A percentile compares a stretch with the other conserved stretches of the same genome.
Evolutionary conservation across 768 basidiomycete genomes (phyloP).

Genomic region (Russula ochroleuca): DNA sequence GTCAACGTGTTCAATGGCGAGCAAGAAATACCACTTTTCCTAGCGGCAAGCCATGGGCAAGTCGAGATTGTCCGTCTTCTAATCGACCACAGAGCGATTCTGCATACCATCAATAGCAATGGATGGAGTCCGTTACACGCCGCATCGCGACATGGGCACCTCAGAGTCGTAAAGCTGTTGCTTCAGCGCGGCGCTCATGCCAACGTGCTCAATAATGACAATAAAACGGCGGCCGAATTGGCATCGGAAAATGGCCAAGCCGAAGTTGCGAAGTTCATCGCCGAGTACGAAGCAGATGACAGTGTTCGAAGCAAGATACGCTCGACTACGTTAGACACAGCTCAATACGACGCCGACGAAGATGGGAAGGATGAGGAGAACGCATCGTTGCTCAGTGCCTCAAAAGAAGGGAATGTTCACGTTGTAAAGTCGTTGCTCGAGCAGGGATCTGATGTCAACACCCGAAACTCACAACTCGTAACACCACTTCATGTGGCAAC

Average conservation of each 20-base stretch:
- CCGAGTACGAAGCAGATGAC: not conserved
- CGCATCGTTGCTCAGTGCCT: no score
- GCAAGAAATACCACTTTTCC: slow-evolving; percentile 1
- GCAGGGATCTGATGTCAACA: no score
- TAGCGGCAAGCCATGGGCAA: not conserved
- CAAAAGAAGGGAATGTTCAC: no score
- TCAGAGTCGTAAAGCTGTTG: not conserved
- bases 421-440: no score
- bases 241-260: not conserved
- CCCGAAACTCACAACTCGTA: no score
- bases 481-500: no score
- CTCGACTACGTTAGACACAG: no score
- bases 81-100: slow-evolving; percentile 7
- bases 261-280: not conserved
- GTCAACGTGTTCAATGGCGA: not conserved
- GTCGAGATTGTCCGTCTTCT: not conserved
- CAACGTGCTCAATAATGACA: not conserved
- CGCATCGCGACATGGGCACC: not conserved
- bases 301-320: no score
- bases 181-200: not conserved
- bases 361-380: no score
- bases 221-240: not conserved
- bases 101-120: not conserved
- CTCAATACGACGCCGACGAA: no score
- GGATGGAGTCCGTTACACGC: slow-evolving; percentile 3